phyloP scores from a whole-genome alignment of 2,329 filamentous ascomycete genomes.

The Pseudodiploospora longispora region DNA sequence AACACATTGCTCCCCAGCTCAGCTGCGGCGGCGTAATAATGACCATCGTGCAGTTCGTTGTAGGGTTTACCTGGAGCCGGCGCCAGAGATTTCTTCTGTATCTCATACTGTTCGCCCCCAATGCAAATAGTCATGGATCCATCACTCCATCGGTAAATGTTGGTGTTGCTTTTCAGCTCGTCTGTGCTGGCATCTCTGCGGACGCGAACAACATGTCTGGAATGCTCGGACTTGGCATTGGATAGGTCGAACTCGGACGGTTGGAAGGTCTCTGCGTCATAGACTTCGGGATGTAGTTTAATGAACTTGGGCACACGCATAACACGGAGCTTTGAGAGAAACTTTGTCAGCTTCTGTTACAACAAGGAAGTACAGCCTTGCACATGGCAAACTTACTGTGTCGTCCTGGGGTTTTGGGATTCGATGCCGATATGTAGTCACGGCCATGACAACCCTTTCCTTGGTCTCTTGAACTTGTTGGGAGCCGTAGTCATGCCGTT shows the following conservation, averaged over 20 bases:
- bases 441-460: constrained; percentile 52
- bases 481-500: constrained; percentile 38
- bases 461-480: constrained; percentile 38
- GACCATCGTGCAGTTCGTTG: constrained; percentile 60
- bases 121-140: constrained; percentile 70
- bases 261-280: constrained; percentile 57
- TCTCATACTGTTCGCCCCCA: constrained; percentile 67
- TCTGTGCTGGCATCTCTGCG: constrained; percentile 58
- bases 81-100: constrained; percentile 62
- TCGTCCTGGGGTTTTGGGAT: constrained; percentile 64
- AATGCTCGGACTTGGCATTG: constrained; percentile 45
- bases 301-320: constrained; percentile 67
- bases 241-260: constrained; percentile 47
- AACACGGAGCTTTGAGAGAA: constrained; percentile 49
- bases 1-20: constrained; percentile 60
- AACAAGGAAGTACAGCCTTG: background rate
- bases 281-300: constrained; percentile 59
- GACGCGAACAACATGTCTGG: constrained; percentile 61
- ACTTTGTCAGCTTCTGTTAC: too few relatives aligned
- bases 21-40: constrained; percentile 68
- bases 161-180: constrained; percentile 65
- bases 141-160: constrained; percentile 70
- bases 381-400: constrained; percentile 43
- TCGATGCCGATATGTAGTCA: constrained; percentile 60
- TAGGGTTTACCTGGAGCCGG: constrained; percentile 53